These are phyloP conservation scores for Eucalyptus curtisii DNA, from an alignment of 345 rosid genomes.

Conservation along the genomic window DNA sequence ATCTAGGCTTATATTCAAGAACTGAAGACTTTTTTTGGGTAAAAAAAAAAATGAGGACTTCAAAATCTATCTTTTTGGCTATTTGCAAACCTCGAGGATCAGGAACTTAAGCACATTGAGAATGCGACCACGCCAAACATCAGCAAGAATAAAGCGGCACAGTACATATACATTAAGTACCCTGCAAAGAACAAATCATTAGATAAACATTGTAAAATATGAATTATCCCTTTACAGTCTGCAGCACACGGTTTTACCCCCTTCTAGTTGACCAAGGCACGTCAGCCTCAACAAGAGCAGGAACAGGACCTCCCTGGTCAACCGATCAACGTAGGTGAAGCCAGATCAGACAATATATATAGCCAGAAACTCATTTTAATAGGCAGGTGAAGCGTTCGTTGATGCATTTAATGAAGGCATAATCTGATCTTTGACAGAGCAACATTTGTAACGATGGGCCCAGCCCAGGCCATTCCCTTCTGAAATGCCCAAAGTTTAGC, in stretches of 20 bases:
- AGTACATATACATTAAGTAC: background rate
- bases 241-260: constrained; percentile 64
- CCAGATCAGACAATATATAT: background rate
- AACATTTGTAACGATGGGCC: no score
- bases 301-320: constrained; percentile 54
- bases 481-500: no score
- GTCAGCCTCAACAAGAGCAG: constrained; percentile 64
- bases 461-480: no score
- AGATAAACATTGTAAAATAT: background rate
- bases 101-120: background rate
- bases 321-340: background rate
- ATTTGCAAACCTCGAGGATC: background rate
- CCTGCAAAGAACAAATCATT: background rate
- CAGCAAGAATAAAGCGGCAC: background rate
- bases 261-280: constrained; percentile 81
- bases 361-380: background rate
- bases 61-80: background rate
- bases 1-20: background rate
- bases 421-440: background rate
- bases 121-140: background rate
- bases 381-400: background rate
- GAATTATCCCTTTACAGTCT: constrained; percentile 67
- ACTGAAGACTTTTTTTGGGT: background rate
- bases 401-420: background rate
- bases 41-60: background rate